Evolutionary conservation across 2,329 filamentous ascomycete species (phyloP).

Genomic region (Alternaria hordeiaustralica): DNA sequence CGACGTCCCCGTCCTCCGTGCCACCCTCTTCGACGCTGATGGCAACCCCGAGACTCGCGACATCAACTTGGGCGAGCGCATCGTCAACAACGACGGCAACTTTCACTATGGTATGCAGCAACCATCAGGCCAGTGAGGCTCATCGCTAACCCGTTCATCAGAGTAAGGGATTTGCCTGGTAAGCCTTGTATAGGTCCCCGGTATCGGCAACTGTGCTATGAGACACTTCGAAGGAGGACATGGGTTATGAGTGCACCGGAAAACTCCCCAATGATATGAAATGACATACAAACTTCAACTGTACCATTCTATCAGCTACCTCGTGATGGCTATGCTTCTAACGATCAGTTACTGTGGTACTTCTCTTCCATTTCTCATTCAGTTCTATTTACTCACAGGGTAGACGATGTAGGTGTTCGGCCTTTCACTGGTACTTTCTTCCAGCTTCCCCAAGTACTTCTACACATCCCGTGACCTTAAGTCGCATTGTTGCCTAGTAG

Average conservation of each 20-base stretch:
- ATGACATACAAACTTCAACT: not conserved
- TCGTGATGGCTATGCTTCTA: not conserved
- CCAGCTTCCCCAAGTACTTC: not conserved
- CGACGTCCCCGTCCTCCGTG: conserved; percentile 61
- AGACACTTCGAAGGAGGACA: not conserved
- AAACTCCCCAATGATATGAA: not conserved
- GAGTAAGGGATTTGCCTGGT: not conserved
- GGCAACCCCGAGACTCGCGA: conserved; percentile 54
- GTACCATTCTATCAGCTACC: not conserved
- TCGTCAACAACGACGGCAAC: conserved; percentile 60
- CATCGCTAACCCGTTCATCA: not conserved
- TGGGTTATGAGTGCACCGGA: not conserved
- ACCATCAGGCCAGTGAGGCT: not conserved
- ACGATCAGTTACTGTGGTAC: not conserved
- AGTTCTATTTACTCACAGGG: not conserved
- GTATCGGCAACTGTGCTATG: not conserved
- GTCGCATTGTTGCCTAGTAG: not conserved
- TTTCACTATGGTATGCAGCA: conserved; percentile 25
- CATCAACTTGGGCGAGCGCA: conserved; percentile 63
- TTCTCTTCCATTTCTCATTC: not conserved
- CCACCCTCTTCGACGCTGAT: conserved; percentile 52
- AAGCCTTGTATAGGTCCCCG: not conserved
- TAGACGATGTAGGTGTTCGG: not conserved
- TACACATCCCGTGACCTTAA: not conserved
- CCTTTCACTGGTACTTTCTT: not conserved